Evolutionary conservation across 2,329 filamentous ascomycete genomes (phyloP), one percentile per base, ranked within the genome.

Genomic region (Fusarium sororula): DNA sequence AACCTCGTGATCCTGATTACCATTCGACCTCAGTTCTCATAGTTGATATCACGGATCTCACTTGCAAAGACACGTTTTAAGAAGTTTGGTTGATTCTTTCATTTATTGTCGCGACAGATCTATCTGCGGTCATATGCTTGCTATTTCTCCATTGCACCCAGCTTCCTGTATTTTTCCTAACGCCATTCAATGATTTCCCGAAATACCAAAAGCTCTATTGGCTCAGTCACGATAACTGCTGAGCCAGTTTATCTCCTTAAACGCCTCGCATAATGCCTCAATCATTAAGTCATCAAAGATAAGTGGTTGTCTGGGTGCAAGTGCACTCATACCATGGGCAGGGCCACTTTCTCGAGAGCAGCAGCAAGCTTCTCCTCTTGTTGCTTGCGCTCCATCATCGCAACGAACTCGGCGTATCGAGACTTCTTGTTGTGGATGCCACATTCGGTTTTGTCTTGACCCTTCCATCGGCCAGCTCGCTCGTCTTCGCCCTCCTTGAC

Each of bases 371-470:
- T 77, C 59, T 80, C 77, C 73, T 90, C 88, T 76, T 91, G 87
- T 73, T 87, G 86, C 86, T 94, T 92, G 80, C 88, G 85, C 81
- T 94, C 92, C 83, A 93, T 90, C 70, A 94, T 91, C 78, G 88
- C 87, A 63, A 97, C 85, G 84, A 93, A 98, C 84, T 95, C 91
- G 17, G 95, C 93, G 80, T 98, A 99, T 77, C 95, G 92, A 66
- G 94, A 97, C 83, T 95, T 92, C 84, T 96, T 97, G 88, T 98
- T 98, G 90, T 99, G 96, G 81, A 99, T 98, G 54, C 96, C 96
- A 83, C 96, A 99, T 87, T 99, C 96, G 22, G 95, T 97, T 92
- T 99, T 99, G 79, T 89, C 86, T 83, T 95, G 93, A 71, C 96
- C 96, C 89, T 98, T 98, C 96, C 96, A 99, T 77, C 96, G 92